Evolutionary conservation across 2,329 filamentous ascomycete genomes (phyloP), one percentile per base, ranked within the genome.

Genomic region (Chrysoporthe austroafricana): DNA sequence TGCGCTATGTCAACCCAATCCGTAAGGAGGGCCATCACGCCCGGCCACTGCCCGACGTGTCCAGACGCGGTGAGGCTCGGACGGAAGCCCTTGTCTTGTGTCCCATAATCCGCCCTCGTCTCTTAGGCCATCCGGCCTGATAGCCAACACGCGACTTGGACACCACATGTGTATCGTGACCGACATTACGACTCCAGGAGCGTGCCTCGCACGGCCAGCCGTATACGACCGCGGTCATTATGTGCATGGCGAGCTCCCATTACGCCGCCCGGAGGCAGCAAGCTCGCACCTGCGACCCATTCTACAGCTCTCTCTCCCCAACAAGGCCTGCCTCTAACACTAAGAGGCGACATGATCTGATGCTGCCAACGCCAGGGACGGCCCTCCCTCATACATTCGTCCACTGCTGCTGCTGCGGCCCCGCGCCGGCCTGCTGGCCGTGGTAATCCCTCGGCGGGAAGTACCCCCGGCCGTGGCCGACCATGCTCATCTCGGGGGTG

Each of bases 391-490:
- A 64, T 21, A 64, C 42, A 21, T 57, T 57, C 21, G 63, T 58
- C 44, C 44, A 65, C 43, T 62, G n/a, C 18, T 39, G 36, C 11
- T 54, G 50, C 32, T 59, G 54, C 21, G 42, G 44, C 34, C 56
- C 52, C 39, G 36, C 34, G 5, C 36, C 50, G 0, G 21, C 50
- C n/a, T 63, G 39, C 34, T 32, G 62, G 32, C 6, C 36, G n/a
- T 63, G n/a, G 14, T 63, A 63, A 0, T 36, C 62, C 8, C 14
- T 42, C 8, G 56, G 52, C n/a, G 48, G 62, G 36, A 63, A 63
- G n/a, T 63, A 63, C 8, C 62, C 62, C 11, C 42, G 48, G 42
- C 54, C 56, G 6, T 44, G 32, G 4, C 36, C 54, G 21, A 36
- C 42, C 59, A 61, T 48, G 32, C 42, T 48, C 32, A 46, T 48